phyloP scores from a whole-genome alignment of 2,329 filamentous ascomycete genomes.

The Fusarium concolor region DNA sequence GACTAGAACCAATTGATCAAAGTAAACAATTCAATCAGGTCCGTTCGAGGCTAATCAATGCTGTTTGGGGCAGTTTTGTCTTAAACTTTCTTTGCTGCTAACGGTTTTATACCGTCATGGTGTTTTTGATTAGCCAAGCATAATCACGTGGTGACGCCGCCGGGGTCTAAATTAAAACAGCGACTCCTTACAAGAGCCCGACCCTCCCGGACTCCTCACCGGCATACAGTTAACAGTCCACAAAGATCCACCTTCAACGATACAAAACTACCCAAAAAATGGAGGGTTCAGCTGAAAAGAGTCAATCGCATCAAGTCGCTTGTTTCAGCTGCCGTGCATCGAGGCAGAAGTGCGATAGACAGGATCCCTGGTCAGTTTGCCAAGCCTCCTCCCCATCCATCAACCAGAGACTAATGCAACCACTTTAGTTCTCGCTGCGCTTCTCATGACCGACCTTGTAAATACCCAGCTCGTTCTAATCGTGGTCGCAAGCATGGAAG shows the following conservation, averaged over 20 bases:
- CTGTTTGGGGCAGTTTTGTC: too few relatives aligned
- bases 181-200: constrained; percentile 19
- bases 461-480: constrained; percentile 16
- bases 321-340: constrained; percentile 25
- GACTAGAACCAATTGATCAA: too few relatives aligned
- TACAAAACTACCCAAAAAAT: neutral
- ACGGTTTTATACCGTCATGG: too few relatives aligned
- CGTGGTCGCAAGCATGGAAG: constrained; percentile 22
- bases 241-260: neutral
- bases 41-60: too few relatives aligned
- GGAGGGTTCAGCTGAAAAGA: constrained; percentile 1
- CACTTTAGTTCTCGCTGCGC: constrained; percentile 6
- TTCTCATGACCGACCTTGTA: constrained; percentile 15
- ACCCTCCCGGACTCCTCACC: neutral
- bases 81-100: too few relatives aligned
- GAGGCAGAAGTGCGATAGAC: constrained; percentile 22
- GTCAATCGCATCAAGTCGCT: constrained; percentile 18
- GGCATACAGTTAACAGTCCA: neutral
- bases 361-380: constrained; percentile 15
- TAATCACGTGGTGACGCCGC: neutral
- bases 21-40: too few relatives aligned
- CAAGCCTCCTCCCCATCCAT: neutral
- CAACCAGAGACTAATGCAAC: neutral
- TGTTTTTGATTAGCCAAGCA: neutral
- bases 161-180: constrained; percentile 27